These are phyloP conservation scores for Penicillium sp. DNA, from an alignment of 2,329 filamentous ascomycete species.

Conservation along the genomic window DNA sequence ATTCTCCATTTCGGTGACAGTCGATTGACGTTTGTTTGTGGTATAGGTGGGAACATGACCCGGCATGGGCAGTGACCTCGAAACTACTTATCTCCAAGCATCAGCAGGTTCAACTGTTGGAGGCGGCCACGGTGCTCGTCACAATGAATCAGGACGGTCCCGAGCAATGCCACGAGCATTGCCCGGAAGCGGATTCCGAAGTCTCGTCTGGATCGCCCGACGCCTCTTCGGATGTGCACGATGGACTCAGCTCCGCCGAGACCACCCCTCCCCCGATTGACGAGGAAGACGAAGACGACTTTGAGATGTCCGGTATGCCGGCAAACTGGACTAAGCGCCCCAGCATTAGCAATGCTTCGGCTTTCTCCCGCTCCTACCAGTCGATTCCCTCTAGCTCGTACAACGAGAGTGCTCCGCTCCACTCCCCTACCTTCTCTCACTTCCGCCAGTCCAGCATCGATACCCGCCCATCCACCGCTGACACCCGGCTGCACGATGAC, in stretches of 20 bases:
- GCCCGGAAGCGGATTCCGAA: conserved; percentile 72
- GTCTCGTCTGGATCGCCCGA: conserved; percentile 78
- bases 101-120: conserved; percentile 95
- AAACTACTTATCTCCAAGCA: conserved; percentile 99
- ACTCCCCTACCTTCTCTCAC: conserved; percentile 52
- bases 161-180: conserved; percentile 63
- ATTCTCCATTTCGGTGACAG: conserved; percentile 22
- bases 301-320: conserved; percentile 49
- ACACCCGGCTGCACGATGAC: conserved; percentile 70
- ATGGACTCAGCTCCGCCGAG: conserved; percentile 78
- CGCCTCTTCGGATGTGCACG: conserved; percentile 73
- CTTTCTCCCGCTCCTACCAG: conserved; percentile 77
- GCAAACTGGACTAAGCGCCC: conserved; percentile 57
- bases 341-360: conserved; percentile 47
- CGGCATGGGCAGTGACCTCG: conserved; percentile 94
- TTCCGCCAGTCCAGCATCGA: conserved; percentile 75
- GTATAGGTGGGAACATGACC: conserved; percentile 95
- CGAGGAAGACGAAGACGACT: conserved; percentile 50
- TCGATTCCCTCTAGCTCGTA: conserved; percentile 61
- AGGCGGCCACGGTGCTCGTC: conserved; percentile 93
- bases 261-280: conserved; percentile 85
- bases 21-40: conserved; percentile 45
- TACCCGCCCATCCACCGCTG: conserved; percentile 74
- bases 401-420: conserved; percentile 53
- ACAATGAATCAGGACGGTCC: conserved; percentile 75